These are phyloP conservation scores for Stagonosporopsis vannaccii DNA, from an alignment of 2,329 filamentous ascomycete genomes.

Conservation along the genomic window DNA sequence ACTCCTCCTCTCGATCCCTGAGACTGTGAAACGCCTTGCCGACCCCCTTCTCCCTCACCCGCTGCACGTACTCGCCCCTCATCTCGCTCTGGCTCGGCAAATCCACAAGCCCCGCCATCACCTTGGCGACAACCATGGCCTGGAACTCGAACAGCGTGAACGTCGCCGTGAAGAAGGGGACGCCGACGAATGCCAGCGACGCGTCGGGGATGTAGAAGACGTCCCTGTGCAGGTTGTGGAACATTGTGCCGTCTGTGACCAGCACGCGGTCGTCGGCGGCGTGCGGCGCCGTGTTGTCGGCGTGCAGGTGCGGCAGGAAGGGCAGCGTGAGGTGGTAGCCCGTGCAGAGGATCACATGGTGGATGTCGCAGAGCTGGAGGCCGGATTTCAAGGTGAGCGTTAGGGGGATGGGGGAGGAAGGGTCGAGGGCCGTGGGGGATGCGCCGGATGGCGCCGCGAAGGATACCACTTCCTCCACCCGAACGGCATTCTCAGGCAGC, in stretches of 20 bases:
- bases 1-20: constrained; percentile 48
- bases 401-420: constrained; percentile 56
- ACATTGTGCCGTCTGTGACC: constrained; percentile 69
- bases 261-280: constrained; percentile 62
- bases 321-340: constrained; percentile 74
- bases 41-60: constrained; percentile 48
- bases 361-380: constrained; percentile 60
- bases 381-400: constrained; percentile 63
- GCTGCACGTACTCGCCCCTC: constrained; percentile 51
- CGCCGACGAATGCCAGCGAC: constrained; percentile 68
- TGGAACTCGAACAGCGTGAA: constrained; percentile 77
- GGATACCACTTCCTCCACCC: constrained; percentile 60
- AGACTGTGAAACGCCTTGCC: constrained; percentile 57
- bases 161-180: constrained; percentile 70
- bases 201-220: constrained; percentile 76
- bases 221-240: constrained; percentile 73
- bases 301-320: constrained; percentile 63
- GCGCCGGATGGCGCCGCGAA: constrained; percentile 48
- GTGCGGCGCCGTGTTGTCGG: constrained; percentile 53
- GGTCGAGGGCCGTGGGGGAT: constrained; percentile 3
- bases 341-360: constrained; percentile 70
- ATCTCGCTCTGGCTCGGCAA: constrained; percentile 58
- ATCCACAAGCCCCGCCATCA: constrained; percentile 59
- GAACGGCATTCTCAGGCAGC: constrained; percentile 61
- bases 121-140: constrained; percentile 66